Conservation (phyloP, 352 stramenopile genomes). For the Globisporangium paddicum region DNA sequence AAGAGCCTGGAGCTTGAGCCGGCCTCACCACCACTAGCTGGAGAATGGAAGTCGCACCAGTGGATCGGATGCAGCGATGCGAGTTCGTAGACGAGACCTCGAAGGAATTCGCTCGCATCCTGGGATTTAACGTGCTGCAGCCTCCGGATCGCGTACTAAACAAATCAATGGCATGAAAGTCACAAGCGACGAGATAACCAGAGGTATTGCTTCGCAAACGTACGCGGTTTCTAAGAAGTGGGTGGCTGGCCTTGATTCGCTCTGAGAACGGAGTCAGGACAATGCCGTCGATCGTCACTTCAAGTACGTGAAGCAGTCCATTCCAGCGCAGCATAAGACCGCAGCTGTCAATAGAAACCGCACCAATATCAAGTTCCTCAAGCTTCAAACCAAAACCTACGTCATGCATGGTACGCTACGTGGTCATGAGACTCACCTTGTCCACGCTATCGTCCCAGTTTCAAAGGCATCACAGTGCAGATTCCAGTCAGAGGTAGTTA, state of each 20-base stretch:
- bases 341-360: slow-evolving; percentile 12
- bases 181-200: neutral
- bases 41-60: slow-evolving; percentile 24
- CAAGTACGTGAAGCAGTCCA: slow-evolving; percentile 20
- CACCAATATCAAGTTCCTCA: too few species aligned
- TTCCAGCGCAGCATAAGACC: slow-evolving; percentile 19
- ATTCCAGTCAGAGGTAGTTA: neutral
- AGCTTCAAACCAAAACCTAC: too few species aligned
- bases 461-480: neutral
- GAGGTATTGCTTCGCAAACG: too few species aligned
- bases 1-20: neutral
- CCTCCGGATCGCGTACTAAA: slow-evolving; percentile 42
- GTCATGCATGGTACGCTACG: too few species aligned
- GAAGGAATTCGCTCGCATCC: slow-evolving; percentile 18
- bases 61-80: slow-evolving; percentile 26
- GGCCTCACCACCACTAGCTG: neutral
- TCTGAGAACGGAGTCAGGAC: slow-evolving; percentile 15
- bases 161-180: neutral
- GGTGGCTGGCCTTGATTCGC: neutral
- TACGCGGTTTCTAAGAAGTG: slow-evolving; percentile 10
- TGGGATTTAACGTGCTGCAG: slow-evolving; percentile 26
- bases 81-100: slow-evolving; percentile 30
- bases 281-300: slow-evolving; percentile 17
- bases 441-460: neutral
- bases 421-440: neutral